Evolutionary conservation across 2,329 filamentous ascomycete species (phyloP).

Genomic region (Aspergillus candidus): DNA sequence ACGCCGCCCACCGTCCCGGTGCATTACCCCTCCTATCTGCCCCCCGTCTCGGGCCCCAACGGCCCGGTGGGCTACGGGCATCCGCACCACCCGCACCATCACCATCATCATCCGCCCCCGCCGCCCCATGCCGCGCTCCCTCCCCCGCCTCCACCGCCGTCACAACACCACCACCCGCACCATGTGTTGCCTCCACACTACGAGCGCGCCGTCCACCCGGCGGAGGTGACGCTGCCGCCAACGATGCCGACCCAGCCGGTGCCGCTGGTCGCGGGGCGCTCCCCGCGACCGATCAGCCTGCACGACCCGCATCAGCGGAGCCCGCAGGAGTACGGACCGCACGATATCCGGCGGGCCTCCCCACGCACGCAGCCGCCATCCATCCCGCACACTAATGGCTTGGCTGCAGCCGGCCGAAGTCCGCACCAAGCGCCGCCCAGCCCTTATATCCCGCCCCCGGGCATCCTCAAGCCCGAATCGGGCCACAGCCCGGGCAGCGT

Average conservation of each 20-base stretch:
- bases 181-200: constrained; percentile 23
- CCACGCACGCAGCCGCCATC: constrained; percentile 25
- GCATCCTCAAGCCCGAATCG: constrained; percentile 19
- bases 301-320: constrained; percentile 25
- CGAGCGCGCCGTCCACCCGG: constrained; percentile 29
- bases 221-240: constrained; percentile 24
- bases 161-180: too few relatives aligned
- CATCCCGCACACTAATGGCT: constrained; percentile 18
- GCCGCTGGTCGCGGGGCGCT: constrained; percentile 21
- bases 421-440: constrained; percentile 12
- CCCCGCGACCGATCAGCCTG: constrained; percentile 20
- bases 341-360: constrained; percentile 33
- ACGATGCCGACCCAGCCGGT: constrained; percentile 15
- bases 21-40: constrained; percentile 34
- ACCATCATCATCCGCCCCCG: constrained; percentile 18
- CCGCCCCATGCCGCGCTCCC: constrained; percentile 13
- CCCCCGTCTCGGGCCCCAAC: constrained; percentile 27
- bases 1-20: constrained; percentile 37
- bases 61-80: constrained; percentile 29
- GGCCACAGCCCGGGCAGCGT: constrained; percentile 36
- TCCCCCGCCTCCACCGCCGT: constrained; percentile 20
- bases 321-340: constrained; percentile 23
- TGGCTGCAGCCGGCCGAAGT: constrained; percentile 15
- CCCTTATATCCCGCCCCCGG: constrained; percentile 11
- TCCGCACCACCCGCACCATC: constrained; percentile 20